phyloP scores from a whole-genome alignment of 768 basidiomycete species.

The Brasilioporus rufonigricans region DNA sequence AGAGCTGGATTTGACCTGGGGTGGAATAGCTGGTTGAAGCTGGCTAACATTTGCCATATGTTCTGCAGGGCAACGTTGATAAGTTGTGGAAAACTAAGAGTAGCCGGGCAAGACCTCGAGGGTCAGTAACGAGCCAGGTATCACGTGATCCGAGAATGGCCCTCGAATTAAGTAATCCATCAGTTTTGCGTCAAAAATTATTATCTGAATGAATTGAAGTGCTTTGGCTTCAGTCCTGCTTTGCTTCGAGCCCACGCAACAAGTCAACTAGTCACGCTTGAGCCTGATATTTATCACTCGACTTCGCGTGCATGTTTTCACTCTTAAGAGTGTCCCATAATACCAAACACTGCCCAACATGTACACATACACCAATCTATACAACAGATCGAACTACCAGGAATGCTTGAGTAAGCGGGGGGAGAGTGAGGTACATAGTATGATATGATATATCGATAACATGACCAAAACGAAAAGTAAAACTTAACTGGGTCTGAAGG shows the following conservation, averaged over 20 bases:
- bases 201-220: too few species aligned
- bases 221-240: too few species aligned
- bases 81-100: neutral
- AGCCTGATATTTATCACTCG: too few species aligned
- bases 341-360: too few species aligned
- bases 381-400: too few species aligned
- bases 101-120: neutral
- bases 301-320: too few species aligned
- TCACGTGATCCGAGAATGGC: neutral
- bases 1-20: conserved; percentile 26
- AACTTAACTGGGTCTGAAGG: neutral
- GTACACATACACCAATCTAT: neutral
- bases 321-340: too few species aligned
- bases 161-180: too few species aligned
- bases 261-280: too few species aligned
- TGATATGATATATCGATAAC: neutral
- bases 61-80: neutral
- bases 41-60: conserved; percentile 34
- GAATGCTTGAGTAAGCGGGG: too few species aligned
- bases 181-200: too few species aligned
- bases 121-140: neutral
- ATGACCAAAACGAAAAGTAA: neutral
- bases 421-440: neutral
- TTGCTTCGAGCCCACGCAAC: too few species aligned
- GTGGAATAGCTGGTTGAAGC: conserved; percentile 22